Base-by-base conservation (phyloP, 2,329 filamentous ascomycete genomes). In the Xylariaceae sp. region DNA sequence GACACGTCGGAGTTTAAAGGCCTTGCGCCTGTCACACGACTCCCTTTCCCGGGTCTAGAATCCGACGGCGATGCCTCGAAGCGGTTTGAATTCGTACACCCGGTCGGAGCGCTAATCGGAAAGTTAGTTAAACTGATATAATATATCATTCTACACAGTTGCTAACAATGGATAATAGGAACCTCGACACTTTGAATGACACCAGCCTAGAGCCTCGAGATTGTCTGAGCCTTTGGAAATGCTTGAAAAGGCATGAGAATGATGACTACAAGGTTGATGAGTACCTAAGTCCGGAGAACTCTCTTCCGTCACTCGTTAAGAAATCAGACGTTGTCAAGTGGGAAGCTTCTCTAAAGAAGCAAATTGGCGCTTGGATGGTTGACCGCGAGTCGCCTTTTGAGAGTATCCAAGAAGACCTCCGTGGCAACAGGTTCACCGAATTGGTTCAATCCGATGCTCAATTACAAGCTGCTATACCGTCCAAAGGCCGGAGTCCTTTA, bases 181-280 rank as follows among this genome's bases (percentile, higher is more conserved):
- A 80, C 40, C 78, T 83, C n/a, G 84, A 81, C 0, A 82, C 88
- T 18, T 83, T 90, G 0, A 80, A 85, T 26, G 89, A 92, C 70
- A 75, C 91, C 9, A 81, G 75, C 21, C 75, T 93, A 1, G 89
- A 93, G 67, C 82, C 89, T 7, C 79, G 87, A 29, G 89, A 93
- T 68, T 91, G 88, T 63, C 76, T 87, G 6, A 78, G 74, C 1
- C 73, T 92, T 0, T 92, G 87, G 83, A 75, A 81, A 54, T 77
- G 78, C 6, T 88, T 93, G 86, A 70, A 71, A 0, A 82, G 83
- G 61, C 74, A 82, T 48, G 78, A 87, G 65, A 86, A 75, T 0
- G 60, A 71, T 2, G 63, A 75, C 0, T 86, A 80, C 64, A 76
- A 77, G 0, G 68, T 90, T 1, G 74, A 79, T 2, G 67, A 74